Conservation (phyloP, 768 basidiomycete species). For the Podaxis carcinomalis region DNA sequence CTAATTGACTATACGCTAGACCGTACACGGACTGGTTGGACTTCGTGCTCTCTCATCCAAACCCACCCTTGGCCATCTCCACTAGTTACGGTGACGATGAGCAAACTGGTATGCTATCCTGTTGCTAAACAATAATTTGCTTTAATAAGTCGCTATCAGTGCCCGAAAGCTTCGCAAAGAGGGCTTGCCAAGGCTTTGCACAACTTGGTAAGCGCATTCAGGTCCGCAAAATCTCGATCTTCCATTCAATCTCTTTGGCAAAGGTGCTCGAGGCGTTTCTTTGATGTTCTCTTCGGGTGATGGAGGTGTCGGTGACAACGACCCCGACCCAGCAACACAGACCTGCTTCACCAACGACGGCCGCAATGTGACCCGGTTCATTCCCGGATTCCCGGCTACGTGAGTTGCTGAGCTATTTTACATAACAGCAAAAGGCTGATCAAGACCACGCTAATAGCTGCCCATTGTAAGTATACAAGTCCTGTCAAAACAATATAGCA, state of each 20-base stretch:
- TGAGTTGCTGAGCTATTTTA: conserved; percentile 23
- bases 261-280: conserved; percentile 61
- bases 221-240: background rate
- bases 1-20: conserved; percentile 12
- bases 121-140: background rate
- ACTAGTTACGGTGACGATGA: conserved; percentile 70
- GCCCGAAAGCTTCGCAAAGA: conserved; percentile 46
- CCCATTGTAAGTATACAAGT: conserved; percentile 37
- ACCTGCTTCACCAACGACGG: conserved; percentile 57
- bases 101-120: conserved; percentile 44
- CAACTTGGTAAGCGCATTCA: conserved; percentile 43
- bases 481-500: background rate
- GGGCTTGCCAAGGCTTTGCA: conserved; percentile 54
- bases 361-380: conserved; percentile 45
- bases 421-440: conserved; percentile 17
- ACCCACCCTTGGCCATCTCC: conserved; percentile 54
- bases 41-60: conserved; percentile 38
- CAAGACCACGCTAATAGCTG: conserved; percentile 23
- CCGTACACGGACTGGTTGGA: conserved; percentile 52
- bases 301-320: conserved; percentile 58
- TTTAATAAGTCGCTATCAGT: conserved; percentile 29
- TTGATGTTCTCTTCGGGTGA: conserved; percentile 64
- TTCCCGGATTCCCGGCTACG: conserved; percentile 57
- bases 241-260: background rate
- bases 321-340: conserved; percentile 45